Conservation (phyloP, 352 stramenopile species). For the Hyaloperonospora brassicae region DNA sequence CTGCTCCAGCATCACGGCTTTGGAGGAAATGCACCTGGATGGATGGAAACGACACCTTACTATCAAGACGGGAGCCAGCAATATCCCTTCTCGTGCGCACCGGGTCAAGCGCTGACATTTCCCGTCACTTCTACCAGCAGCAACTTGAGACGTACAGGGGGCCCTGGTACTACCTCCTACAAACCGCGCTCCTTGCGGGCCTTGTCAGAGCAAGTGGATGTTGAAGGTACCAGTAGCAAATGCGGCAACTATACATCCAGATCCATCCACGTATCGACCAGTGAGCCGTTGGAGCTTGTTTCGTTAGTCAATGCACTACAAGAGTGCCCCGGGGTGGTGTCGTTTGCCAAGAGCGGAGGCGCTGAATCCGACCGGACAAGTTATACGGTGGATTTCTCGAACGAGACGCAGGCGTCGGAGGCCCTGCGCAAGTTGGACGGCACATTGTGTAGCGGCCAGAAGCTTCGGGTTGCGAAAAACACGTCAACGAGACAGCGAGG, state of each 20-base stretch:
- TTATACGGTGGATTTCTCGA: slow-evolving; percentile 50
- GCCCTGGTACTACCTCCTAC: slow-evolving; percentile 7
- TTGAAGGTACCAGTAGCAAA: slow-evolving; percentile 20
- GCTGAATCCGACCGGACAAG: slow-evolving; percentile 21
- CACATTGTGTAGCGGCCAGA: slow-evolving; percentile 42
- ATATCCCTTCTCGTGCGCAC: slow-evolving; percentile 23
- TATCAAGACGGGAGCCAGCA: slow-evolving; percentile 19
- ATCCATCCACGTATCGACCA: slow-evolving; percentile 46
- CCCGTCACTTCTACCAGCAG: slow-evolving; percentile 13
- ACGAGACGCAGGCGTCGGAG: slow-evolving; percentile 28
- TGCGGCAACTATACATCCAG: slow-evolving; percentile 17
- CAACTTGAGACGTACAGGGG: not conserved
- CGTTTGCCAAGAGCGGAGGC: slow-evolving; percentile 38
- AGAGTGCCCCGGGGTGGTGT: slow-evolving; percentile 41
- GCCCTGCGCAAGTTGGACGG: slow-evolving; percentile 46
- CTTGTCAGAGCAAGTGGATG: slow-evolving; percentile 20
- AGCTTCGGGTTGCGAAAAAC: slow-evolving; percentile 32
- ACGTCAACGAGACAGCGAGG: slow-evolving; percentile 18
- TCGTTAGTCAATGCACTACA: slow-evolving; percentile 39
- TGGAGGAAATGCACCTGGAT: slow-evolving; percentile 14
- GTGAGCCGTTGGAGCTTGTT: slow-evolving; percentile 39
- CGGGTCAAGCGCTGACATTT: slow-evolving; percentile 19
- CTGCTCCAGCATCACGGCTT: slow-evolving; percentile 20
- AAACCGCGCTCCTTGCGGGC: slow-evolving; percentile 13
- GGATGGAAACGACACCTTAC: slow-evolving; percentile 24